Evolutionary conservation across 202 grass and related monocot genomes (phyloP).

Genomic region (Dendrocalamus latiflorus): DNA sequence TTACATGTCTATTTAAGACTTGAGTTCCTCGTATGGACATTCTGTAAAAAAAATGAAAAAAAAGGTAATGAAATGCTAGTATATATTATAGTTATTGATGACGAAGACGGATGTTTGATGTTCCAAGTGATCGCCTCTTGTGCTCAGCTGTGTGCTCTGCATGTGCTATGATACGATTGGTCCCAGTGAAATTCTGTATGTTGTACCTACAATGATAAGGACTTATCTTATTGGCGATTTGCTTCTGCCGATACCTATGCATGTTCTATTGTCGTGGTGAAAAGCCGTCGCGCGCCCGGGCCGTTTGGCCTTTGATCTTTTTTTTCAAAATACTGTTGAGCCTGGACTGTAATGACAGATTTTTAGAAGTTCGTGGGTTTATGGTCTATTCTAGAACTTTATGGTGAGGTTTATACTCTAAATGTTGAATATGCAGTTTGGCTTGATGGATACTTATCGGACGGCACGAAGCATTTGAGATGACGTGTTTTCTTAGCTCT

Average conservation of each 20-base stretch:
- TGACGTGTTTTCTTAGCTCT: background rate
- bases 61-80: background rate
- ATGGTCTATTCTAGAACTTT: background rate
- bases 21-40: background rate
- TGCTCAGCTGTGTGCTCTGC: background rate
- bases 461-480: background rate
- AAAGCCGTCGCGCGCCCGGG: too few species aligned
- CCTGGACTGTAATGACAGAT: too few species aligned
- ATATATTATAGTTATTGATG: background rate
- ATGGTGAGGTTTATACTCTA: background rate
- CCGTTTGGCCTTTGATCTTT: too few species aligned
- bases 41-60: slow-evolving; percentile 24
- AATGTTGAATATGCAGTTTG: background rate
- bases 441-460: background rate
- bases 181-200: background rate
- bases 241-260: background rate
- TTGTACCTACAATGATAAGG: background rate
- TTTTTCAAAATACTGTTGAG: too few species aligned
- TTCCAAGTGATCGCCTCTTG: background rate
- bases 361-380: too few species aligned
- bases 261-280: background rate
- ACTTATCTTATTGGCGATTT: background rate
- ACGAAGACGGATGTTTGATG: background rate
- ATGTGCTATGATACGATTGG: background rate
- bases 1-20: background rate